Evolutionary conservation across 208 protist species (phyloP).

Genomic region (Leishmania major): DNA sequence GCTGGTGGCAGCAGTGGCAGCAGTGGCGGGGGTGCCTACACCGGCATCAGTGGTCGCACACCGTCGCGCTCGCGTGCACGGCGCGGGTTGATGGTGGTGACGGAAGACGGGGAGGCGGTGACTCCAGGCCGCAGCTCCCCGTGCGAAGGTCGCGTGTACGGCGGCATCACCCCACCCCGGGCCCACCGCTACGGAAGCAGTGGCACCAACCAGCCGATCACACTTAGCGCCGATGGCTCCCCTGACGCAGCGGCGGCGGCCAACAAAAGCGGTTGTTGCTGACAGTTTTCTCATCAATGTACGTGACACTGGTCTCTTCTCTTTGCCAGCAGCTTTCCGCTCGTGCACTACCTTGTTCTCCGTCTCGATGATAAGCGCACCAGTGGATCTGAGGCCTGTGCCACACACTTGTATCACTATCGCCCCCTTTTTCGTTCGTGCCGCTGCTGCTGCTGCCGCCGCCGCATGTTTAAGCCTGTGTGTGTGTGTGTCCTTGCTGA

Average conservation of each 20-base stretch:
- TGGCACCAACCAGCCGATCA: conserved; percentile 14
- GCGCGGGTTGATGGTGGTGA: conserved; percentile 43
- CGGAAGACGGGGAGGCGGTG: conserved; percentile 32
- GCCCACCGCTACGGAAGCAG: conserved; percentile 32
- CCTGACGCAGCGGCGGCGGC: conserved; percentile 4
- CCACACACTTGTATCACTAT: background rate
- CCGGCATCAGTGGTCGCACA: background rate
- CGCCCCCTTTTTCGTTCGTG: background rate
- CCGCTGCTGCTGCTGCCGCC: background rate
- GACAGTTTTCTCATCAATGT: background rate
- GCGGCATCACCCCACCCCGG: conserved; percentile 23
- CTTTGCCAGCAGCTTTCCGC: too few relatives aligned
- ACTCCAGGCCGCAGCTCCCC: conserved; percentile 5
- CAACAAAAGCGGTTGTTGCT: conserved; percentile 18
- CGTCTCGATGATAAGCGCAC: background rate
- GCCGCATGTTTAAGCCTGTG: background rate
- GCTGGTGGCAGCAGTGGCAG: background rate
- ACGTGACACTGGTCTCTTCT: background rate
- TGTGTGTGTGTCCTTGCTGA: background rate
- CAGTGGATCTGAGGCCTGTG: background rate
- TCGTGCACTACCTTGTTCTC: background rate
- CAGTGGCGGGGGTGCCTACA: background rate
- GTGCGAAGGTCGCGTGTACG: conserved; percentile 18
- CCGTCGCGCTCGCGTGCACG: conserved; percentile 27
- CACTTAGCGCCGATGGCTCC: conserved; percentile 8